Evolutionary conservation across 2,329 filamentous ascomycete species (phyloP), one percentile per base, ranked within the genome.

Genomic region (Clarireedia sp.): DNA sequence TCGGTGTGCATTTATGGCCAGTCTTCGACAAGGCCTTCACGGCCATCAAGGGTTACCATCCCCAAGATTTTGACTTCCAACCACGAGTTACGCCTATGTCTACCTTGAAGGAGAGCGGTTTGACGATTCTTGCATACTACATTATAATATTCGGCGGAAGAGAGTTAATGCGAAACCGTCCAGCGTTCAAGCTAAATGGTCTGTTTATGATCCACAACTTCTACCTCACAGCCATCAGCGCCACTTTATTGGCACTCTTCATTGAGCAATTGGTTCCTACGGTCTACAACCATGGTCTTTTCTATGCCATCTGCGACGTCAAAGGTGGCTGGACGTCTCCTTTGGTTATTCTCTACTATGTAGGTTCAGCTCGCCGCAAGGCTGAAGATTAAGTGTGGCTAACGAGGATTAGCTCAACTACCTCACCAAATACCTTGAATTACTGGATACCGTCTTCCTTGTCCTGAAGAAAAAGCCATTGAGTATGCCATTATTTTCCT

Each of bases 401-500:
- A 66, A 78, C 66, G 51, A 19, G 41, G 26, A 44, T 69, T 5
- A 96, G 91, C 81, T 97, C 70, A 97, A 95, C 79, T 97, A 97
- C 78, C 82, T 96, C 54, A 97, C 91, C 75, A 97, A 97, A 75
- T 97, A 96, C 74, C 82, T 96, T 64, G 92, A 97, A 75, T 80
- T 97, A 63, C 77, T 97, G 66, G 92, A 97, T 74, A 97, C 92
- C 58, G 85, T 92, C 71, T 97, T 97, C 81, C 79, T 97, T 55
- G 94, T 96, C 78, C 83, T 97, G 72, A 97, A 97, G 86, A 97
- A 97, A 86, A 97, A 97, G 86, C 92, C 92, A 54, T 76, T 96
- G 71, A 96, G 83, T 86, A 79, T 63, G 80, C 66, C 23, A 33
- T 43, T 3, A 21, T 33, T 19, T 17, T 3, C 3, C 29, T 53